A percentile compares a stretch with the other conserved stretches of the same genome.
Conservation (phyloP, 1,284 basidiomycete genomes). For the Austroboletus novae-zelandiae region DNA sequence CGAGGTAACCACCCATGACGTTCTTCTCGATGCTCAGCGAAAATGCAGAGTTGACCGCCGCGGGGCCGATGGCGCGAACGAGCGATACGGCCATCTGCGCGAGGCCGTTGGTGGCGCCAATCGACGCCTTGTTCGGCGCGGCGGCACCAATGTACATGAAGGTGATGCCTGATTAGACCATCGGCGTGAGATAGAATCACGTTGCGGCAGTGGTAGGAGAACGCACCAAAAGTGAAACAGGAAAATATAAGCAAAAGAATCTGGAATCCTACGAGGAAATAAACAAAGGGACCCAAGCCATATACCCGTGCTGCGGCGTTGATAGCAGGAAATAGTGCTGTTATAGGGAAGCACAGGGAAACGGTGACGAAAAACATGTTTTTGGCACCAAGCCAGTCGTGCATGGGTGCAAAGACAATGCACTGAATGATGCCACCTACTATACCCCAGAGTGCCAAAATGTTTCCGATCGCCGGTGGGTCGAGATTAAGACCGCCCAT, state of each 20-base stretch:
- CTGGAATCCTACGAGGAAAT: slow-evolving; percentile 35
- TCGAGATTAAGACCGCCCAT: slow-evolving; percentile 43
- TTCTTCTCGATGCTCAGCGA: background rate
- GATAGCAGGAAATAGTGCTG: slow-evolving; percentile 41
- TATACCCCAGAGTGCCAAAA: slow-evolving; percentile 40
- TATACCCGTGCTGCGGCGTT: slow-evolving; percentile 32
- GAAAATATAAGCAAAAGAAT: background rate
- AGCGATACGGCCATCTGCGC: background rate
- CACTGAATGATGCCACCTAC: slow-evolving; percentile 40
- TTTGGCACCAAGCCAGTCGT: slow-evolving; percentile 41
- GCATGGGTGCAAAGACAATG: slow-evolving; percentile 39
- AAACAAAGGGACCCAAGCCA: slow-evolving; percentile 24
- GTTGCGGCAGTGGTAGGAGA: background rate
- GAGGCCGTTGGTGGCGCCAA: background rate
- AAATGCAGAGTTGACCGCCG: background rate
- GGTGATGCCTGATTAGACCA: background rate
- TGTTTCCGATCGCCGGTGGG: slow-evolving; percentile 40
- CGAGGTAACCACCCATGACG: background rate
- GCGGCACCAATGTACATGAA: background rate
- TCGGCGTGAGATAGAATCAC: background rate
- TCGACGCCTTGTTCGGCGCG: background rate
- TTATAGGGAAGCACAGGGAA: slow-evolving; percentile 33
- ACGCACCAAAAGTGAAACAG: background rate
- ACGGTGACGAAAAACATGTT: slow-evolving; percentile 34
- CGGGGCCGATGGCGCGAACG: background rate